phyloP scores from a whole-genome alignment of 1,139 yeast species.

The Suhomyces maxii region DNA sequence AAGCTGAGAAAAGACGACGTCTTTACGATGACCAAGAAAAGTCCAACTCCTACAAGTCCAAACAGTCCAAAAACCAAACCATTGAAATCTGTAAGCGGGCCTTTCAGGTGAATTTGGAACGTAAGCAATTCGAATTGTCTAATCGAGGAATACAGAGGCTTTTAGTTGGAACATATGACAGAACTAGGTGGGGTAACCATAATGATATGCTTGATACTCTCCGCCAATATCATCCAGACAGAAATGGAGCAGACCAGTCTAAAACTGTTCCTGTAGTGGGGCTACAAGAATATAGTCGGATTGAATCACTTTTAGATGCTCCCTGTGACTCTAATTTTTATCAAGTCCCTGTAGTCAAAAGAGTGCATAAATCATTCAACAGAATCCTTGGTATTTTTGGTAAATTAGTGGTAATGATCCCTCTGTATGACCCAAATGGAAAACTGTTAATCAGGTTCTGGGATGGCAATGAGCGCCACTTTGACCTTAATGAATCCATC shows the following conservation, averaged over 20 bases:
- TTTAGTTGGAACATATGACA: slow-evolving; percentile 2
- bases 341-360: background rate
- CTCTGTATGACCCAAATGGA: background rate
- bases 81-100: background rate
- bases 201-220: slow-evolving; percentile 5
- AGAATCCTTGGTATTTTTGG: slow-evolving; percentile 2
- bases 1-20: slow-evolving; percentile 29
- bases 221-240: background rate
- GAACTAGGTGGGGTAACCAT: background rate
- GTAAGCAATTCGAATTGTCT: slow-evolving; percentile 1
- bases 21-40: slow-evolving; percentile 5
- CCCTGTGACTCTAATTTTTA: background rate
- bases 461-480: background rate
- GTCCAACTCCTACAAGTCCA: background rate
- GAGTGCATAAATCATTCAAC: slow-evolving; percentile 2
- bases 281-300: background rate
- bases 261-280: background rate
- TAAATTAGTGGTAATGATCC: slow-evolving; percentile 1
- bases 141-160: slow-evolving; percentile 2
- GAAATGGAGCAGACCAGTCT: background rate
- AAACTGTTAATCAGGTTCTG: slow-evolving; percentile 3
- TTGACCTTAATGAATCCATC: background rate
- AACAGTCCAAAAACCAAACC: background rate
- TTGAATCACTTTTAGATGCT: background rate
- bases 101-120: background rate